Evolutionary conservation across 345 rosid genomes (phyloP).

Genomic region (Excoecaria agallocha): DNA sequence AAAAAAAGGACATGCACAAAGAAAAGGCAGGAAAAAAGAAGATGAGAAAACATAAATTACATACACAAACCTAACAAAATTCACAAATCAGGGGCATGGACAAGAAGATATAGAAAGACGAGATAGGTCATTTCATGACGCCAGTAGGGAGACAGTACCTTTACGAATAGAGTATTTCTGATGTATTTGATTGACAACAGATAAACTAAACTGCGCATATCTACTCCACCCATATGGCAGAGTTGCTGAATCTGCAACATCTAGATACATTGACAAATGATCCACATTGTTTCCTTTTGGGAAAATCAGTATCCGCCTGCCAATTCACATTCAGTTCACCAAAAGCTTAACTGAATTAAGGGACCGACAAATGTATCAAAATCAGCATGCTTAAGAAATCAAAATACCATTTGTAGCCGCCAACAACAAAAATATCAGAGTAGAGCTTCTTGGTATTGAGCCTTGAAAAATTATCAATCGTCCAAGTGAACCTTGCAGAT

Average conservation of each 20-base stretch:
- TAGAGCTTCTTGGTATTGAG: constrained; percentile 39
- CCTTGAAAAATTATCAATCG: constrained; percentile 40
- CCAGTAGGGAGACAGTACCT: constrained; percentile 22
- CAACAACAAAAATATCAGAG: constrained; percentile 42
- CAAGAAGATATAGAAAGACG: not conserved
- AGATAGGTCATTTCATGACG: not conserved
- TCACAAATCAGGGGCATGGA: not conserved
- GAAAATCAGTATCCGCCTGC: constrained; percentile 48
- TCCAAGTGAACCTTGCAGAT: constrained; percentile 46
- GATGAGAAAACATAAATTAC: not conserved
- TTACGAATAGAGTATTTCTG: constrained; percentile 32
- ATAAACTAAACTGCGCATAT: constrained; percentile 39
- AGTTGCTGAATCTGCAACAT: constrained; percentile 43
- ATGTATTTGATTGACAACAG: constrained; percentile 40
- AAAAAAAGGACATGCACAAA: too few relatives aligned
- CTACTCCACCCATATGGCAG: constrained; percentile 53
- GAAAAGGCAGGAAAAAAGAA: too few relatives aligned
- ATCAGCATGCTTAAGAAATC: not conserved
- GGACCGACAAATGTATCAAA: not conserved
- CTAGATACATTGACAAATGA: constrained; percentile 41
- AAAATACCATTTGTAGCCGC: constrained; percentile 44
- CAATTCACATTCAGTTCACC: not conserved
- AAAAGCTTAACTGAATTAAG: not conserved
- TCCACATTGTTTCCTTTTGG: constrained; percentile 49
- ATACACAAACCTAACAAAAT: not conserved